Evolutionary conservation across 2,329 filamentous ascomycete genomes (phyloP), one percentile per base, ranked within the genome.

Genomic region (Pseudogymnoascus sp.): DNA sequence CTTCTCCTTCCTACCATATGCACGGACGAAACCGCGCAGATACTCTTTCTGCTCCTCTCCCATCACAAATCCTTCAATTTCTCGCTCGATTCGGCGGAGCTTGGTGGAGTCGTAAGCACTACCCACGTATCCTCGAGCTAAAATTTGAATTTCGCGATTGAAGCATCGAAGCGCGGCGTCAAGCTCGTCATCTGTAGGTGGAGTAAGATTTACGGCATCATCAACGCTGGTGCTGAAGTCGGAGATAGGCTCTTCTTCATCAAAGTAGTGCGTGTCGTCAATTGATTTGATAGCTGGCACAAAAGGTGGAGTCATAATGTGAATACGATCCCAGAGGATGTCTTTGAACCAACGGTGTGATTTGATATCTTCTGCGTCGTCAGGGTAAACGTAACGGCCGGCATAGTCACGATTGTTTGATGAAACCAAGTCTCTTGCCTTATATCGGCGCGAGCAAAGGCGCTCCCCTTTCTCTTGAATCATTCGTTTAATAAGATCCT

Each of bases 331-430:
- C 95, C 92, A 98, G 0, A 85, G 83, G 14, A 96, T 85, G 61
- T 86, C 85, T 64, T 81, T 82, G 78, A 98, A 98, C 83, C 93
- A 98, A 10, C 85, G 84, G 76, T 98, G 95, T 3, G 82, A 77
- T 74, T 96, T 97, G 79, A 98, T 96, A 63, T 97, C 92, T 68
- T 90, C 85, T 1, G 90, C 93, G 71, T 96, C 93, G 66, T 95
- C 84, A 0, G 90, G 80, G 71, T 92, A 93, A 3, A 98, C 93
- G 63, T 89, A 88, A 34, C 85, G 80, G 31, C 81, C 79, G 64
- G 76, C 76, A 65, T 80, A 76, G 69, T 79, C 76, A 66, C 71
- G 65, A 23, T 67, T 65, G 13, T 68, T 60, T n/a, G 54, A 48
- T 2, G 66, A 62, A n/a, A 61, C 14, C 48, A 65, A 63, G 31